Evolutionary conservation across 2,329 filamentous ascomycete genomes (phyloP).

Genomic region (Aspergillus ochraceus): DNA sequence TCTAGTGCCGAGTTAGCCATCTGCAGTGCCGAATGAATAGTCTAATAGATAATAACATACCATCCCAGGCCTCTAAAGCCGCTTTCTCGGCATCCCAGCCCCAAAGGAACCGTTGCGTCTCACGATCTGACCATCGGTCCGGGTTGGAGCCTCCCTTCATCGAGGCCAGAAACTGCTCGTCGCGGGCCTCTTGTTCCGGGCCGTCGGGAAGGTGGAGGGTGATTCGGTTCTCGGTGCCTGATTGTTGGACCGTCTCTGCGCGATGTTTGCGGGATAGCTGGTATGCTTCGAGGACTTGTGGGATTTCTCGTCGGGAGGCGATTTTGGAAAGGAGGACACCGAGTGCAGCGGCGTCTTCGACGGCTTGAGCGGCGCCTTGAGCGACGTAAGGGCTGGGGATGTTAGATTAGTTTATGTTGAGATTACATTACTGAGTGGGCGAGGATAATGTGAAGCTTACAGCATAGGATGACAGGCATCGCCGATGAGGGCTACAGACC

Average conservation of each 20-base stretch:
- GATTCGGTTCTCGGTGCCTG: conserved; percentile 35
- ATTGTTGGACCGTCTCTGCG: conserved; percentile 40
- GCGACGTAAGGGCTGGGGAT: conserved; percentile 33
- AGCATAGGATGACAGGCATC: conserved; percentile 49
- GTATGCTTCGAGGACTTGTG: conserved; percentile 37
- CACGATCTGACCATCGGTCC: conserved; percentile 66
- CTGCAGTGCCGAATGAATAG: background rate
- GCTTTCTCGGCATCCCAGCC: conserved; percentile 38
- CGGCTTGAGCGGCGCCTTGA: conserved; percentile 50
- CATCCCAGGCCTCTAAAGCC: conserved; percentile 32
- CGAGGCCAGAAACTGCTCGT: conserved; percentile 39
- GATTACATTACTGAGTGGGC: background rate
- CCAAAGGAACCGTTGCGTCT: conserved; percentile 56
- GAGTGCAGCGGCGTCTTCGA: conserved; percentile 43
- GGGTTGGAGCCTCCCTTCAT: conserved; percentile 39
- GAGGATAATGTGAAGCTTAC: conserved; percentile 20
- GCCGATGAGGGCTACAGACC: conserved; percentile 40
- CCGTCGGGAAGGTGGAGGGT: conserved; percentile 42
- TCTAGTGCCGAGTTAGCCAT: background rate
- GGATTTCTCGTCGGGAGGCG: conserved; percentile 32
- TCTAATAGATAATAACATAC: conserved; percentile 16
- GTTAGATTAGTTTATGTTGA: background rate
- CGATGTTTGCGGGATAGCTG: conserved; percentile 40
- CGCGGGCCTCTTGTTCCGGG: conserved; percentile 39
- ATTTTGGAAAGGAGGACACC: conserved; percentile 36